phyloP scores from a whole-genome alignment of 495 filamentous ascomycete species.

The Astrothelium subdiscretum region DNA sequence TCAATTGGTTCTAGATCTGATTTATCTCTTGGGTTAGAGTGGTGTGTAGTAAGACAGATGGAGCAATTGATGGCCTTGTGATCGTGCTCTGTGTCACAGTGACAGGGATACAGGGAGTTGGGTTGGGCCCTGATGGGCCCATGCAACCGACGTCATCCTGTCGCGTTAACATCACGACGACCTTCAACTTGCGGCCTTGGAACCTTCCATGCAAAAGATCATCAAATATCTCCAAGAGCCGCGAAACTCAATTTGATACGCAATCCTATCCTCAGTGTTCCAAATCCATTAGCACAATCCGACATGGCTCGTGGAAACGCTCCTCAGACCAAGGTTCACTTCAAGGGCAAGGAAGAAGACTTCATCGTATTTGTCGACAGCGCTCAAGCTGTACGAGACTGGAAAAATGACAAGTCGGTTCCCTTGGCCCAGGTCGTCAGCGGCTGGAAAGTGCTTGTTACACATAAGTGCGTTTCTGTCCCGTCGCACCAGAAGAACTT shows the following conservation, averaged over 20 bases:
- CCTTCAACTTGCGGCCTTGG: not conserved
- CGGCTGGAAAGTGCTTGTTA: constrained; percentile 80
- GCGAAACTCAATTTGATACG: not conserved
- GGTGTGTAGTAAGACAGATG: no score
- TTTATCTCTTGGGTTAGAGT: no score
- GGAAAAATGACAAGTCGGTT: constrained; percentile 68
- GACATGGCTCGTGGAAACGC: constrained; percentile 71
- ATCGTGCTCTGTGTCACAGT: no score
- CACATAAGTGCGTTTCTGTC: constrained; percentile 61
- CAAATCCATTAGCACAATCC: not conserved
- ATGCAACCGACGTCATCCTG: not conserved
- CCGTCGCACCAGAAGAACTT: no score
- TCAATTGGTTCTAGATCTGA: no score
- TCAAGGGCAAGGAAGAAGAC: constrained; percentile 78
- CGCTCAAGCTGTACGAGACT: constrained; percentile 56
- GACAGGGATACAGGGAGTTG: no score
- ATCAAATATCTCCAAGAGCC: not conserved
- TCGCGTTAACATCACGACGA: not conserved
- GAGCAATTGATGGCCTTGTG: no score
- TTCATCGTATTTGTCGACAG: constrained; percentile 86
- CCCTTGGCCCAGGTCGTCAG: constrained; percentile 77
- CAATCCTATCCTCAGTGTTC: not conserved
- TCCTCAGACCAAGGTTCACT: constrained; percentile 68
- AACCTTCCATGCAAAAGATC: not conserved
- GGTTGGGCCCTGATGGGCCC: not conserved